Percentiles rank a stretch among this genome's conserved stretches.
These are phyloP conservation scores for Talaromyces trachyspermus DNA, from an alignment of 495 filamentous ascomycete species.

Conservation along the genomic window DNA sequence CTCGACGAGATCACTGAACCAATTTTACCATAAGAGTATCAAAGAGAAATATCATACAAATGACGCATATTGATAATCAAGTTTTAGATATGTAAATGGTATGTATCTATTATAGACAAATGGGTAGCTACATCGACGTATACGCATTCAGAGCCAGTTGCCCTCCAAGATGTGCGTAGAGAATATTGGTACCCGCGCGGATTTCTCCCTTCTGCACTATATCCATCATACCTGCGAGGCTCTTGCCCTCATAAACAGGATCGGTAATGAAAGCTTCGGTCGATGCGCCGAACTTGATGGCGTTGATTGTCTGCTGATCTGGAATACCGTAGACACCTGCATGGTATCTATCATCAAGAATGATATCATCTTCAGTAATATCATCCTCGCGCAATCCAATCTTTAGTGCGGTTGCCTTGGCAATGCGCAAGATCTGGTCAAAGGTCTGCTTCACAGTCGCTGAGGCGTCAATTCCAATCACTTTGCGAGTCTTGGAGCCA, in stretches of 20 bases:
- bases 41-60: no score
- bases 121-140: slow-evolving; percentile 25
- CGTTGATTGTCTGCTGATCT: slow-evolving; percentile 48
- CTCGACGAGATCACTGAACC: not conserved
- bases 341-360: slow-evolving; percentile 55
- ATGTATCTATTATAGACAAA: no score
- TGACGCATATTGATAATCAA: no score
- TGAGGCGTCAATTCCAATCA: slow-evolving; percentile 57
- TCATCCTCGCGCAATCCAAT: slow-evolving; percentile 49
- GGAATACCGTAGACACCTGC: slow-evolving; percentile 54
- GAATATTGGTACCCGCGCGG: slow-evolving; percentile 41
- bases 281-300: slow-evolving; percentile 51
- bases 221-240: slow-evolving; percentile 56
- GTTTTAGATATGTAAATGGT: no score
- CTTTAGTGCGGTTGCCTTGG: slow-evolving; percentile 45
- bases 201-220: slow-evolving; percentile 53
- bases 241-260: slow-evolving; percentile 63
- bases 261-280: slow-evolving; percentile 63
- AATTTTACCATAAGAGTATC: no score
- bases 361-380: slow-evolving; percentile 47
- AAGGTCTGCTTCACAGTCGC: slow-evolving; percentile 48
- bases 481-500: slow-evolving; percentile 29
- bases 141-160: slow-evolving; percentile 58
- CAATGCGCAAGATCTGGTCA: slow-evolving; percentile 53
- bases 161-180: slow-evolving; percentile 60